Evolutionary conservation across 2,329 filamentous ascomycete genomes (phyloP), one percentile per base, ranked within the genome.

Genomic region (Ascochyta koolunga): DNA sequence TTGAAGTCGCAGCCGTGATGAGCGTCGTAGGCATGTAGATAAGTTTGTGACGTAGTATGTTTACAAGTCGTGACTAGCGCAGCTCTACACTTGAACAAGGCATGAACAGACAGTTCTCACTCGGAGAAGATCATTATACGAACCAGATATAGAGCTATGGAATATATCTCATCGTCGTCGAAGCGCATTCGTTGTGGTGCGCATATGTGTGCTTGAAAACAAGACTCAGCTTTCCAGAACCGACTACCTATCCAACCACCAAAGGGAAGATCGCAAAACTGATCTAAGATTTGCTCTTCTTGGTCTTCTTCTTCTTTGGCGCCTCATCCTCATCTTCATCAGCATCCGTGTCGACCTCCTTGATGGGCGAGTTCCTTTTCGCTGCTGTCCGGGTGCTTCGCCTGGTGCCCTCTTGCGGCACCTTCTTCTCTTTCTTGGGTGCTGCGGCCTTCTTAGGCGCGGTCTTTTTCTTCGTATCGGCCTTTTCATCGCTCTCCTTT

Each of bases 301-400:
- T 64, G 9, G 32, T 51, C 51, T 65, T 67, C 53, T 60, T 64
- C 58, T 60, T 59, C 52, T 58, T 62, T n/a, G 60, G 53, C 16
- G 55, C 50, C 29, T 58, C 58, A 6, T 58, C 55, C n/a, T 56
- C 56, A 6, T 59, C 56, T 5, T 60, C 48, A 4, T 60, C 56
- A 31, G 59, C 54, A 3, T 62, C 62, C 3, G 51, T 58, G 13
- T 66, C 60, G 24, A 52, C 57, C 50, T 65, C 47, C 38, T 56
- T 56, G 40, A 51, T 47, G 6, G 53, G 53, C 19, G 46, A 65
- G 32, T 63, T 64, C 46, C 64, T 66, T 31, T 62, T 63, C 5
- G 54, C 54, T 10, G 55, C 59, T 21, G 63, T 61, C 36, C 62
- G 48, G 4, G 51, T 51, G 44, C 59, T 61, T 33, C 61, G 64